A percentile compares a stretch with the other conserved stretches of the same genome.
These are phyloP conservation scores for Penicillium sp. DNA, from an alignment of 2,329 filamentous ascomycete genomes.

Conservation along the genomic window DNA sequence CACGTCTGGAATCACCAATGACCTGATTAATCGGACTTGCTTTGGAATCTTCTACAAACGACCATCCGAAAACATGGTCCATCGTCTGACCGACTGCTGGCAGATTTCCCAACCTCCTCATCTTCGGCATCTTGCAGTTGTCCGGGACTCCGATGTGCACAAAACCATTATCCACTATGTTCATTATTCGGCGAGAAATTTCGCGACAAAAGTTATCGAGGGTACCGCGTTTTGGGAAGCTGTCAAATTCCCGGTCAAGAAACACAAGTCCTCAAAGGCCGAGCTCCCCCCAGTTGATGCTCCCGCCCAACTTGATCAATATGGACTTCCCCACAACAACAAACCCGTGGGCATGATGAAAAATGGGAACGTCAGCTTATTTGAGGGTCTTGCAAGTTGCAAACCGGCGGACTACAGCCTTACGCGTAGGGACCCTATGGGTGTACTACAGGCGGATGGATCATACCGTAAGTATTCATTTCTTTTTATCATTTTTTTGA, in stretches of 20 bases:
- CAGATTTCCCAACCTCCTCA: conserved; percentile 59
- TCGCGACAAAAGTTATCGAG: conserved; percentile 52
- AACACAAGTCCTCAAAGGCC: conserved; percentile 30
- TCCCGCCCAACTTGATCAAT: conserved; percentile 42
- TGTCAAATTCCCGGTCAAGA: conserved; percentile 42
- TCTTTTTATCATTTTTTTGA: not conserved
- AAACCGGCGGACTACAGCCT: conserved; percentile 36
- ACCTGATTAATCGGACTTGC: conserved; percentile 41
- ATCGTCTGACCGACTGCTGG: conserved; percentile 56
- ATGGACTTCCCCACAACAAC: conserved; percentile 47
- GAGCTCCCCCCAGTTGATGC: conserved; percentile 32
- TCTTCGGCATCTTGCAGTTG: conserved; percentile 56
- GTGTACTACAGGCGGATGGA: conserved; percentile 29
- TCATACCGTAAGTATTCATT: conserved; percentile 30
- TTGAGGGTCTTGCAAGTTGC: conserved; percentile 37
- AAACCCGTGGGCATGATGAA: conserved; percentile 37
- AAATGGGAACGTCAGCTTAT: conserved; percentile 45
- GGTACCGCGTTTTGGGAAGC: conserved; percentile 55
- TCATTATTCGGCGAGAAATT: conserved; percentile 56
- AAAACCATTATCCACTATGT: conserved; percentile 53
- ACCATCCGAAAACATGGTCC: conserved; percentile 54
- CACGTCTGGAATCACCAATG: conserved; percentile 50
- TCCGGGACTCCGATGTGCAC: conserved; percentile 54
- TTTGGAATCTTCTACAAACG: conserved; percentile 56
- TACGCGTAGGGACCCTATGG: conserved; percentile 37